phyloP scores from a whole-genome alignment of 2,329 filamentous ascomycete species.

The Exophiala sideris region DNA sequence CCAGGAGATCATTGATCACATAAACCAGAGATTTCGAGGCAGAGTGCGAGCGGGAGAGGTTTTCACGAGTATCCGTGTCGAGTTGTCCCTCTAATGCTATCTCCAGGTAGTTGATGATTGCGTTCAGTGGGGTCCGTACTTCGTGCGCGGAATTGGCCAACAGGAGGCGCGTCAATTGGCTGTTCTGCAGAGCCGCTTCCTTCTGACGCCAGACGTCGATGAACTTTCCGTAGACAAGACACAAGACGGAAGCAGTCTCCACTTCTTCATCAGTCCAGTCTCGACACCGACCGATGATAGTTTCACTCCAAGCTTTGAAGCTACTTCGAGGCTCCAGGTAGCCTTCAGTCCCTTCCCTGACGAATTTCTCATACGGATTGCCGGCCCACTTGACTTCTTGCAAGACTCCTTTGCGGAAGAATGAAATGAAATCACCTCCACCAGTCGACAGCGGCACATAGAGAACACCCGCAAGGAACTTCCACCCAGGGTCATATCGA shows the following conservation, averaged over 20 bases:
- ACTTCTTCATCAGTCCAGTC: conserved; percentile 89
- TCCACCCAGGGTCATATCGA: conserved; percentile 73
- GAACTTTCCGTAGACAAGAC: conserved; percentile 82
- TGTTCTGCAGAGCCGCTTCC: conserved; percentile 76
- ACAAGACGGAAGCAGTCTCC: conserved; percentile 83
- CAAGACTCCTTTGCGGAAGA: conserved; percentile 75
- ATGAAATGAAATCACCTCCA: conserved; percentile 82
- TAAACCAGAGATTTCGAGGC: conserved; percentile 91
- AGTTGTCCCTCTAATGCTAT: conserved; percentile 80
- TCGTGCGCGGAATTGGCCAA: conserved; percentile 89
- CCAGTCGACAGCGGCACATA: conserved; percentile 75
- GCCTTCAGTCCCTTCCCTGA: conserved; percentile 68
- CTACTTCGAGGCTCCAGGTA: conserved; percentile 76
- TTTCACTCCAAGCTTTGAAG: conserved; percentile 79
- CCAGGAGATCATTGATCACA: conserved; percentile 87
- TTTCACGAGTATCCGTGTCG: conserved; percentile 79
- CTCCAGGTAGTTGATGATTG: conserved; percentile 91
- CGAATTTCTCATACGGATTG: conserved; percentile 76
- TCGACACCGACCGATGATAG: conserved; percentile 72
- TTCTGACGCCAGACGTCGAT: conserved; percentile 93
- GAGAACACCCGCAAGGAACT: conserved; percentile 71
- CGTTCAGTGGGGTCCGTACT: conserved; percentile 84
- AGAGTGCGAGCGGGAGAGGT: conserved; percentile 78
- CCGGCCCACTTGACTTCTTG: conserved; percentile 82
- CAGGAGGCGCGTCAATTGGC: conserved; percentile 72